Conservation (phyloP, 2,329 filamentous ascomycete species). For the Septoria petroselini region DNA sequence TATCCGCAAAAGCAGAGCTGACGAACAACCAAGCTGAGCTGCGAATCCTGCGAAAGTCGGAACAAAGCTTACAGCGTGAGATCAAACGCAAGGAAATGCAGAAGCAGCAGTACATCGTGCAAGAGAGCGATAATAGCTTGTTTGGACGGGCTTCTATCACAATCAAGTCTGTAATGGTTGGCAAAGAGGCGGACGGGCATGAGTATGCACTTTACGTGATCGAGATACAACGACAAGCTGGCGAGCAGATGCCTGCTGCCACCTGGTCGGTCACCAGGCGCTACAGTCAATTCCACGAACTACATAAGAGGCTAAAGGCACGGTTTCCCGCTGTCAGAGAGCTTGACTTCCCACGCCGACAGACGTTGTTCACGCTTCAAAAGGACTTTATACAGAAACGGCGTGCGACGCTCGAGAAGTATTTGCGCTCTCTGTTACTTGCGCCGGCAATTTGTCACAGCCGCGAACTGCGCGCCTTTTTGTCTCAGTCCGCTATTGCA, state of each 20-base stretch:
- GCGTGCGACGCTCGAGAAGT: slow-evolving; percentile 76
- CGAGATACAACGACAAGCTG: slow-evolving; percentile 84
- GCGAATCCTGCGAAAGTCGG: slow-evolving; percentile 87
- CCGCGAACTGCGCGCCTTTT: slow-evolving; percentile 83
- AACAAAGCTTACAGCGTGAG: slow-evolving; percentile 86
- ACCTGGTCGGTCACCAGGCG: slow-evolving; percentile 89
- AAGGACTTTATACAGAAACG: slow-evolving; percentile 93
- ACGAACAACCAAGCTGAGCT: slow-evolving; percentile 96
- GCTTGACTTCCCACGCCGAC: slow-evolving; percentile 85
- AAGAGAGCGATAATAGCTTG: slow-evolving; percentile 95
- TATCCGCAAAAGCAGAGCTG: slow-evolving; percentile 89
- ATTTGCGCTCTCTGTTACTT: slow-evolving; percentile 68
- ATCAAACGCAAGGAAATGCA: slow-evolving; percentile 93
- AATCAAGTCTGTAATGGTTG: slow-evolving; percentile 91
- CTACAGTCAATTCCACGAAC: slow-evolving; percentile 95
- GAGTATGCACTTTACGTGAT: slow-evolving; percentile 93
- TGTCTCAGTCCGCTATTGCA: slow-evolving; percentile 75
- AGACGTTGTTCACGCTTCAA: slow-evolving; percentile 94
- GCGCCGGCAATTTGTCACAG: slow-evolving; percentile 93
- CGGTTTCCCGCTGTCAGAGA: slow-evolving; percentile 84
- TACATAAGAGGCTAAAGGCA: slow-evolving; percentile 82
- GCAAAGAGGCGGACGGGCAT: slow-evolving; percentile 83
- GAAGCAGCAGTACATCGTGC: slow-evolving; percentile 91
- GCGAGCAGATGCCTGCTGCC: slow-evolving; percentile 94
- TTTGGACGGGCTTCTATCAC: slow-evolving; percentile 86